phyloP scores from a whole-genome alignment of 768 basidiomycete species.

The Lentinus brumalis region DNA sequence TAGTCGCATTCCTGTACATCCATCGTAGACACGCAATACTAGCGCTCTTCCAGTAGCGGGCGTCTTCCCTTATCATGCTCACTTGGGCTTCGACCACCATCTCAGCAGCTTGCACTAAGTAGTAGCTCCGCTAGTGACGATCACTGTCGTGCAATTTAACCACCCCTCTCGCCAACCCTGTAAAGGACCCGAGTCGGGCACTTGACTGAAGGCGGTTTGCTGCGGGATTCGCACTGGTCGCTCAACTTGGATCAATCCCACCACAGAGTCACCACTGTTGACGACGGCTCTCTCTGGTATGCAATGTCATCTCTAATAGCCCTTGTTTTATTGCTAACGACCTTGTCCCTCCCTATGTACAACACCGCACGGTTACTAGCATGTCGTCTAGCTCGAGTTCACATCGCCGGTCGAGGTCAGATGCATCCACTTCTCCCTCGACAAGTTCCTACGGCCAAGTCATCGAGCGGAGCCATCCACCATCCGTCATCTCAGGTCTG shows the following conservation, averaged over 20 bases:
- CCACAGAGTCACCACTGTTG: too few relatives aligned
- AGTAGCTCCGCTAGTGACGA: too few relatives aligned
- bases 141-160: too few relatives aligned
- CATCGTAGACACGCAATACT: neutral
- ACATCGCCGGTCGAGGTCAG: neutral
- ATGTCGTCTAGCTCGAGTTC: neutral
- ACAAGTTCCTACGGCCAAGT: slow-evolving; percentile 13
- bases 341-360: neutral
- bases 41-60: neutral
- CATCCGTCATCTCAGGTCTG: neutral
- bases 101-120: too few relatives aligned
- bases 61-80: neutral
- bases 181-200: too few relatives aligned
- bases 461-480: neutral
- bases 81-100: neutral
- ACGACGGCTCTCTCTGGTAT: too few relatives aligned
- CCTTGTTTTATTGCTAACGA: neutral
- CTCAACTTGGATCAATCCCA: too few relatives aligned
- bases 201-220: too few relatives aligned
- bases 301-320: neutral
- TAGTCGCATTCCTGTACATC: slow-evolving; percentile 3
- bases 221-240: too few relatives aligned
- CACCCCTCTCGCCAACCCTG: too few relatives aligned
- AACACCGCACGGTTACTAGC: neutral
- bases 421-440: neutral